These are phyloP conservation scores for Saccharomyces hybrid DNA, from an alignment of 1,139 yeast genomes.

Conservation along the genomic window DNA sequence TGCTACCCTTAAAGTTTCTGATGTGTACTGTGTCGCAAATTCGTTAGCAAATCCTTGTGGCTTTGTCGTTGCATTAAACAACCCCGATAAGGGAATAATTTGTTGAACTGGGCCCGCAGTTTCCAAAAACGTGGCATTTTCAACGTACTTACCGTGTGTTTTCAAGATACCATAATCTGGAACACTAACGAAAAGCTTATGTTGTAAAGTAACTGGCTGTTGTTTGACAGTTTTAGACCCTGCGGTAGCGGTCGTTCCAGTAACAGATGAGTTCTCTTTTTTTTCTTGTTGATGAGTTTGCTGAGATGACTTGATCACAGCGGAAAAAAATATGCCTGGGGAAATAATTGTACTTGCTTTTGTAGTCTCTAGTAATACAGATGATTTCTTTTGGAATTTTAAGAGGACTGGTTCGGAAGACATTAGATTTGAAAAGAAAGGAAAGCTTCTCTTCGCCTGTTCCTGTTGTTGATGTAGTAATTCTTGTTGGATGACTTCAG, in stretches of 20 bases:
- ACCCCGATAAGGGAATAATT: conserved; percentile 59
- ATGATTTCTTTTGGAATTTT: conserved; percentile 37
- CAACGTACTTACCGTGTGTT: conserved; percentile 61
- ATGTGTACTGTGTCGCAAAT: conserved; percentile 74
- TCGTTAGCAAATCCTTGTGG: conserved; percentile 79
- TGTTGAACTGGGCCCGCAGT: conserved; percentile 63
- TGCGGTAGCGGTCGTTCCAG: neutral
- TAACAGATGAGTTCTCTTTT: neutral
- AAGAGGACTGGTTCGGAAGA: conserved; percentile 29
- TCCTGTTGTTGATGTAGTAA: conserved; percentile 35
- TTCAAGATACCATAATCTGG: conserved; percentile 79
- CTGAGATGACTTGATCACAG: conserved; percentile 32
- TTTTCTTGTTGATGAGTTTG: conserved; percentile 7
- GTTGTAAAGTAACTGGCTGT: conserved; percentile 16
- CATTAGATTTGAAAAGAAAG: conserved; percentile 25
- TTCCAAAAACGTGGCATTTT: conserved; percentile 71
- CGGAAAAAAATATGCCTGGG: conserved; percentile 73
- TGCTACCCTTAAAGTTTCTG: conserved; percentile 60
- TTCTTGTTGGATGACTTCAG: conserved; percentile 43
- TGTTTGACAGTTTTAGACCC: conserved; percentile 1
- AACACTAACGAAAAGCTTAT: conserved; percentile 60
- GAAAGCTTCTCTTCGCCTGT: conserved; percentile 32
- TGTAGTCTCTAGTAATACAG: conserved; percentile 36
- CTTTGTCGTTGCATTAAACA: conserved; percentile 60
- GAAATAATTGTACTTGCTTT: conserved; percentile 49